Base-by-base conservation (phyloP, 192 early-diverging fungal species). In the Mortierella claussenii region DNA sequence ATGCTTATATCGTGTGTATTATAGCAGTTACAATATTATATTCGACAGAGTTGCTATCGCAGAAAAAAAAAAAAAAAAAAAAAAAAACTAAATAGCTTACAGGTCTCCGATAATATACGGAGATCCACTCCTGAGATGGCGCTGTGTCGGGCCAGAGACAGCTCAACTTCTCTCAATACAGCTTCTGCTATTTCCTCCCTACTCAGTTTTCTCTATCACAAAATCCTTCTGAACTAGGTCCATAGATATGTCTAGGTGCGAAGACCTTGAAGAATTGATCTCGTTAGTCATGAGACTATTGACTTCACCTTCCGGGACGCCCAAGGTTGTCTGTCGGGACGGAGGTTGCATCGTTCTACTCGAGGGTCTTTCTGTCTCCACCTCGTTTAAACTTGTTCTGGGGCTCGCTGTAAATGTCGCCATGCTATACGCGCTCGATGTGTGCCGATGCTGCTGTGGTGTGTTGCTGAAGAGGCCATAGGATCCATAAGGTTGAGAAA, bases 401-500 rank as follows among this genome's bases (percentile, higher is more conserved):
- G 58, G 45, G 21, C 58, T 60, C 21, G 45, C 17, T 42, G 58
- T 60, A 23, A 60, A 60, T 21, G 58, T 48, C 9, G 31, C 58
- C 58, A 60, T 60, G 4, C 45, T 48, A 32, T 60, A 48, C 4
- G 58, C 31, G 31, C 58, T 60, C 2, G 20, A 2, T 10, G 58
- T 60, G 23, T 42, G 58, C 2, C 46, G n/a, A 49, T 60, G 58
- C 32, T 60, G 58, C 3, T 42, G 27, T n/a, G n/a, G n/a, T n/a
- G 24, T 51, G n/a, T 11, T 26, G 54, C n/a, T 49, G 18, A 5
- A 46, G 31, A 47, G 44, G 20, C 30, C 23, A 12, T 15, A 31
- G 17, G 2, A 24, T 21, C 6, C 36, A 24, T 15, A 43, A 58
- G 18, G 56, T 12, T 4, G 58, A 34, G 6, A 44, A 36, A 30